Conservation (phyloP, 2,329 filamentous ascomycete species). For the Fusarium sp. region DNA sequence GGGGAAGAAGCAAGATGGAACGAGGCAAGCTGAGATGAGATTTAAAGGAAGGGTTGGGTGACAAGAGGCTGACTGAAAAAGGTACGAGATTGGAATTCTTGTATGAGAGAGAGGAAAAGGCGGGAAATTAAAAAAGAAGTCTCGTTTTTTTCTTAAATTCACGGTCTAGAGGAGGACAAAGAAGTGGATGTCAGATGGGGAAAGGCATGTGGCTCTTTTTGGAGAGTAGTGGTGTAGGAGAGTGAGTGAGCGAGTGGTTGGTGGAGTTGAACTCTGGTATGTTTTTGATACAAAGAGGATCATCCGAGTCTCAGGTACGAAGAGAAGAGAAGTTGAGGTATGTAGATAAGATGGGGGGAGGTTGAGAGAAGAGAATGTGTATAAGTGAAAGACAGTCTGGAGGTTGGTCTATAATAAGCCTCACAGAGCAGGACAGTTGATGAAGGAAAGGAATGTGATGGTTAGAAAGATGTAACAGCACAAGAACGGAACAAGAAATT, state of each 20-base stretch:
- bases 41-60: not conserved
- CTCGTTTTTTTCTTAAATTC: constrained; percentile 12
- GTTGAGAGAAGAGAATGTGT: constrained; percentile 9
- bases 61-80: constrained; percentile 18
- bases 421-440: constrained; percentile 2
- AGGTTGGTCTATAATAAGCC: not conserved
- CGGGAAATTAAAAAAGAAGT: constrained; percentile 13
- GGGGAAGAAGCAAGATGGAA: constrained; percentile 11
- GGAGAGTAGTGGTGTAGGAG: not conserved
- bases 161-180: constrained; percentile 17
- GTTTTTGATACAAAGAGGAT: constrained; percentile 30
- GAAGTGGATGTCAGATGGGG: constrained; percentile 4
- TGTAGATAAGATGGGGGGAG: constrained; percentile 6
- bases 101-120: constrained; percentile 5
- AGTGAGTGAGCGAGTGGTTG: constrained; percentile 8
- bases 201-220: constrained; percentile 14
- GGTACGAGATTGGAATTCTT: constrained; percentile 8
- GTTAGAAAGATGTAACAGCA: not conserved
- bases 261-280: constrained; percentile 17
- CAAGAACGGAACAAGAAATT: not conserved
- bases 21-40: constrained; percentile 9
- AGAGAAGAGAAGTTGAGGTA: not conserved
- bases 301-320: not conserved
- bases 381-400: not conserved
- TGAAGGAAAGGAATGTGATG: constrained; percentile 14